Base-by-base conservation (phyloP, 1,139 yeast genomes). In the Candida buenavistaensis region DNA sequence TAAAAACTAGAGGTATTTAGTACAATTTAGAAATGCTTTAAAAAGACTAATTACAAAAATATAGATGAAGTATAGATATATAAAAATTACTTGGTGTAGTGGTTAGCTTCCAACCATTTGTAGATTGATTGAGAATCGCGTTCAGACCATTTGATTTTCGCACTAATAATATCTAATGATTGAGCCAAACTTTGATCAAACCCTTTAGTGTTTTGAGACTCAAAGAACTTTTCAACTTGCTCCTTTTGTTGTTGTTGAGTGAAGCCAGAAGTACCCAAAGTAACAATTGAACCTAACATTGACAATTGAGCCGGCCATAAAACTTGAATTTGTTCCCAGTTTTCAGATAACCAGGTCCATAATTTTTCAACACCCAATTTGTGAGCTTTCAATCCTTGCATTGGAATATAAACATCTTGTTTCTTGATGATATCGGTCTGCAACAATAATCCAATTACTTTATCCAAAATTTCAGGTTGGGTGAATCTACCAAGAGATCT, bases 381-480 rank as follows among this genome's bases (percentile, higher is more conserved):
- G 51, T 79, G 80, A 12, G 75, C 54, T 51, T 83, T 69, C 62
- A 87, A 65, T 26, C 94, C 89, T 43, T 68, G 75, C 75, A 90
- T 70, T 48, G 95, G 89, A 43, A 82, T 75, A 57, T 80, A 81
- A 38, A 86, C 76, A 59, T 90, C 97, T 67, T 90, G 97, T 20
- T 78, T 67, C 54, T 85, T 82, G 46, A 89, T 72, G 24, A 80
- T 67, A 23, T 82, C 77, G 23, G 88, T 81, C 54, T 85, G 81
- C 43, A 86, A 71, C 44, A 86, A 60, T 51, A 75, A 68, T 3
- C 62, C 71, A 34, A 84, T 66, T 10, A 88, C 80, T 60, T 78
- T 80, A 46, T 75, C 64, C 42, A 84, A 69, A 36, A 86, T 64
- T 30, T 68, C 69, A 5, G 68, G 63, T 45, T 82, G 75, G 43